A percentile compares a stretch with the other conserved stretches of the same genome.
These are phyloP conservation scores for Solanum chiquidenum DNA, from an alignment of 257 asterid genomes.

Conservation along the genomic window DNA sequence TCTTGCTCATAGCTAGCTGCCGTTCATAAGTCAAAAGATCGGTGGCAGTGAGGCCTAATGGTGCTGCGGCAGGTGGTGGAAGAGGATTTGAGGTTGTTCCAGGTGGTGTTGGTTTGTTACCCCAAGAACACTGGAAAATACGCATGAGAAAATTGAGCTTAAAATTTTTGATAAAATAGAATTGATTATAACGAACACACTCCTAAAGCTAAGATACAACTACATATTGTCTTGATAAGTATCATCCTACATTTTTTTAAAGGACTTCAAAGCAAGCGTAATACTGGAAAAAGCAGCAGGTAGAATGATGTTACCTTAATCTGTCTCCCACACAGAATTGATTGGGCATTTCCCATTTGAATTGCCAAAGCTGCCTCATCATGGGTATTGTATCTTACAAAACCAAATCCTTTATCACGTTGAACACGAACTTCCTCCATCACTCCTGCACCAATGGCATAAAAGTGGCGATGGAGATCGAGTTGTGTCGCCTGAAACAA, in stretches of 20 bases:
- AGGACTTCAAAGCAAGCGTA: neutral
- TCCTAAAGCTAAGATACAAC: neutral
- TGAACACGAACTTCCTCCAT: slow-evolving; percentile 93
- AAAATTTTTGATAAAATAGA: neutral
- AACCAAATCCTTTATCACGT: slow-evolving; percentile 95
- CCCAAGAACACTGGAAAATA: slow-evolving; percentile 81
- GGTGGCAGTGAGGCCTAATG: slow-evolving; percentile 43
- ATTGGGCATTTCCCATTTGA: slow-evolving; percentile 70
- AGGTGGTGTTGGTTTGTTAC: slow-evolving; percentile 90
- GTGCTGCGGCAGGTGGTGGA: slow-evolving; percentile 70
- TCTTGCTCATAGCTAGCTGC: slow-evolving; percentile 70
- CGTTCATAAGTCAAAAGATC: slow-evolving; percentile 68
- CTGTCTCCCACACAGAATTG: slow-evolving; percentile 62
- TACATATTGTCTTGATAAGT: neutral
- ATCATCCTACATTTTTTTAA: neutral
- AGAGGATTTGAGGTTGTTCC: slow-evolving; percentile 90
- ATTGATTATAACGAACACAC: neutral
- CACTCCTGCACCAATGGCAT: slow-evolving; percentile 76
- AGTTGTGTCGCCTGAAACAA: slow-evolving; percentile 67
- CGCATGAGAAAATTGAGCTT: neutral
- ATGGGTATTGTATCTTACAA: slow-evolving; percentile 79
- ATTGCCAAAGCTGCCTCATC: slow-evolving; percentile 89
- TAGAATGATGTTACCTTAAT: slow-evolving; percentile 54
- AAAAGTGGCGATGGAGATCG: slow-evolving; percentile 93
- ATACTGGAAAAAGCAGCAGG: neutral